Evolutionary conservation across 768 basidiomycete genomes (phyloP).

Genomic region (Tylopilus cervinicoccineus): DNA sequence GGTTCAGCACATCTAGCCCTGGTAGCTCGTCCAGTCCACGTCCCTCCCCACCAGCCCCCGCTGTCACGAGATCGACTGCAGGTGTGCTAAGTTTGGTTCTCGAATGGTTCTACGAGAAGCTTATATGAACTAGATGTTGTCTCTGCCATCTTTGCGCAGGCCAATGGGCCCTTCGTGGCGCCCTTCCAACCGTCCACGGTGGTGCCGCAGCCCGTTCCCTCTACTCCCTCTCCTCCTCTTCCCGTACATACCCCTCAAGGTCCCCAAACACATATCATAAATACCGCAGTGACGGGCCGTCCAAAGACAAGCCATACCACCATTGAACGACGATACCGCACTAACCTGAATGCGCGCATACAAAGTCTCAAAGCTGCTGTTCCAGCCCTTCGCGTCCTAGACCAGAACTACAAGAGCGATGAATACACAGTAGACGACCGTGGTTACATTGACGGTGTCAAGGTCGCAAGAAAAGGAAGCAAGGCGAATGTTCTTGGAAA

Average conservation of each 20-base stretch:
- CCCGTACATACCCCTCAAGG: slow-evolving; percentile 22
- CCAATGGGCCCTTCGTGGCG: slow-evolving; percentile 20
- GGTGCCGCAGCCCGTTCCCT: slow-evolving; percentile 23
- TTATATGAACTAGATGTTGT: slow-evolving; percentile 22
- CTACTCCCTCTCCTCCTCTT: slow-evolving; percentile 41
- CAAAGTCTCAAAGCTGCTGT: slow-evolving; percentile 77
- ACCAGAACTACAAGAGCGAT: slow-evolving; percentile 44
- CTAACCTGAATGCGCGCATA: slow-evolving; percentile 84
- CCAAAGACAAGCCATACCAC: slow-evolving; percentile 87
- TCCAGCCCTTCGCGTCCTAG: slow-evolving; percentile 77
- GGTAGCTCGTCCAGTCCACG: slow-evolving; percentile 27
- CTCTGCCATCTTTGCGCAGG: slow-evolving; percentile 17
- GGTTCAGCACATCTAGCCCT: slow-evolving; percentile 25
- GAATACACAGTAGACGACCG: slow-evolving; percentile 65
- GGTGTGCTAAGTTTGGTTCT: slow-evolving; percentile 8
- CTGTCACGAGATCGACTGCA: slow-evolving; percentile 20
- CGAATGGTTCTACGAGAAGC: neutral
- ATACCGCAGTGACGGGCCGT: slow-evolving; percentile 14
- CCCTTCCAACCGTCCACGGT: slow-evolving; percentile 35
- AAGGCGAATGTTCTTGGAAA: slow-evolving; percentile 90
- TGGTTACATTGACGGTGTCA: slow-evolving; percentile 90
- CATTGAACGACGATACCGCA: slow-evolving; percentile 84
- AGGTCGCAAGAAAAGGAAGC: slow-evolving; percentile 85
- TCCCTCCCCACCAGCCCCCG: slow-evolving; percentile 29
- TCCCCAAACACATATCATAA: slow-evolving; percentile 22